phyloP scores from a whole-genome alignment of 768 basidiomycete species.

The Melanogaster broomeanus region DNA sequence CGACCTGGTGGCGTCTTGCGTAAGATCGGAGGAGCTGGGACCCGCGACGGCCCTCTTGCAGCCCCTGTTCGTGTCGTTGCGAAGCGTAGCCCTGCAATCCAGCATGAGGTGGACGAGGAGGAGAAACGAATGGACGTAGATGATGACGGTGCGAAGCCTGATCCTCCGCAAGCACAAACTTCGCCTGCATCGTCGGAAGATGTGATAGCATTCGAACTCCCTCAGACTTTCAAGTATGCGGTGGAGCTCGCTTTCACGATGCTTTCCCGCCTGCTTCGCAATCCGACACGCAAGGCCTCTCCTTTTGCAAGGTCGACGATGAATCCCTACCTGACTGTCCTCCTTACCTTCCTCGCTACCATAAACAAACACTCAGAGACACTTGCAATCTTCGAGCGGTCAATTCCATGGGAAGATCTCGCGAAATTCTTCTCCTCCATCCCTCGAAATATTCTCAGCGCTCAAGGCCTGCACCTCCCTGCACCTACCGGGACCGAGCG shows the following conservation, averaged over 20 bases:
- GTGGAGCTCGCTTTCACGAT: slow-evolving; percentile 78
- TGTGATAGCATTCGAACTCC: slow-evolving; percentile 44
- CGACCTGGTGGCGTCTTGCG: slow-evolving; percentile 68
- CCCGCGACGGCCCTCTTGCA: slow-evolving; percentile 36
- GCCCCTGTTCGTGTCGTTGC: slow-evolving; percentile 50
- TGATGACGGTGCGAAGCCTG: slow-evolving; percentile 39
- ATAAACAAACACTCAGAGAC: slow-evolving; percentile 65
- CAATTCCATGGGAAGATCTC: slow-evolving; percentile 83
- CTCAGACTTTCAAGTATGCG: slow-evolving; percentile 71
- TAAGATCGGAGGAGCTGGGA: slow-evolving; percentile 52
- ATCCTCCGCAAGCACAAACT: slow-evolving; percentile 20
- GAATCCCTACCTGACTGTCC: slow-evolving; percentile 85
- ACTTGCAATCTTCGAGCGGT: slow-evolving; percentile 65
- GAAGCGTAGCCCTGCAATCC: slow-evolving; percentile 41
- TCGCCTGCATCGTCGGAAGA: slow-evolving; percentile 34
- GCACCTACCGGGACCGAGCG: slow-evolving; percentile 43
- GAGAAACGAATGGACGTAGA: slow-evolving; percentile 69
- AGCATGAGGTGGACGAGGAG: slow-evolving; percentile 40
- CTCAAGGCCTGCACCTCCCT: slow-evolving; percentile 42
- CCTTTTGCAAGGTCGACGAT: slow-evolving; percentile 55
- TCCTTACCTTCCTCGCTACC: slow-evolving; percentile 88
- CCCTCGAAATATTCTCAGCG: slow-evolving; percentile 52
- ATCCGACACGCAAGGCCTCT: slow-evolving; percentile 60
- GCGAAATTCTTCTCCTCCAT: slow-evolving; percentile 61
- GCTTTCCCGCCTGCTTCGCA: slow-evolving; percentile 69